These are phyloP conservation scores for Globisporangium radiosum DNA, from an alignment of 352 stramenopile genomes.

Conservation along the genomic window DNA sequence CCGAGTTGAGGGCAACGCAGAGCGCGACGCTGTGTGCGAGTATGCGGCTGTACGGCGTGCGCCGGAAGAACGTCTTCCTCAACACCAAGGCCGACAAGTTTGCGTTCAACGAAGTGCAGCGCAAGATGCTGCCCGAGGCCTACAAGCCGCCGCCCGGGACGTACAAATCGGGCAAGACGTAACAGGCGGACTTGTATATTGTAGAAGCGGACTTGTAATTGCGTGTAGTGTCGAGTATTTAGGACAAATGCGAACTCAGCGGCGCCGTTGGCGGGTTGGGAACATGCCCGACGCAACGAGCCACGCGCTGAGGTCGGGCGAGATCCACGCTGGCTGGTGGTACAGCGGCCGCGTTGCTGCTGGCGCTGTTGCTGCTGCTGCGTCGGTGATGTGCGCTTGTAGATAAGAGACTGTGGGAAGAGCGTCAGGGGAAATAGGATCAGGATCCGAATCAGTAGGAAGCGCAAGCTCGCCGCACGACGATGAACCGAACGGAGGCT, in stretches of 20 bases:
- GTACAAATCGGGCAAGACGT: conserved; percentile 83
- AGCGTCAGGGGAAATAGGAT: too few species aligned
- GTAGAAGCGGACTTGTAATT: too few species aligned
- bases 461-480: not conserved
- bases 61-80: conserved; percentile 76
- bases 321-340: conserved; percentile 60
- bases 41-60: conserved; percentile 72
- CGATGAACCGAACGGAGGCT: conserved; percentile 15
- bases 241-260: not conserved
- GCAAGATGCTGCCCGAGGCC: conserved; percentile 77
- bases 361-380: not conserved
- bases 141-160: conserved; percentile 78
- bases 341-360: conserved; percentile 17
- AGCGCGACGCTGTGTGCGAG: conserved; percentile 50
- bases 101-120: conserved; percentile 85
- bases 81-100: conserved; percentile 84
- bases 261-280: conserved; percentile 15
- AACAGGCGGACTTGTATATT: not conserved
- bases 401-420: not conserved
- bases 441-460: too few species aligned
- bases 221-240: not conserved
- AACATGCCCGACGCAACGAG: conserved; percentile 45
- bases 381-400: not conserved
- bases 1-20: conserved; percentile 50
- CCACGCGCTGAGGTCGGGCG: conserved; percentile 41